Evolutionary conservation across 495 filamentous ascomycete species (phyloP).

Genomic region (Annulohypoxylon maeteangense): DNA sequence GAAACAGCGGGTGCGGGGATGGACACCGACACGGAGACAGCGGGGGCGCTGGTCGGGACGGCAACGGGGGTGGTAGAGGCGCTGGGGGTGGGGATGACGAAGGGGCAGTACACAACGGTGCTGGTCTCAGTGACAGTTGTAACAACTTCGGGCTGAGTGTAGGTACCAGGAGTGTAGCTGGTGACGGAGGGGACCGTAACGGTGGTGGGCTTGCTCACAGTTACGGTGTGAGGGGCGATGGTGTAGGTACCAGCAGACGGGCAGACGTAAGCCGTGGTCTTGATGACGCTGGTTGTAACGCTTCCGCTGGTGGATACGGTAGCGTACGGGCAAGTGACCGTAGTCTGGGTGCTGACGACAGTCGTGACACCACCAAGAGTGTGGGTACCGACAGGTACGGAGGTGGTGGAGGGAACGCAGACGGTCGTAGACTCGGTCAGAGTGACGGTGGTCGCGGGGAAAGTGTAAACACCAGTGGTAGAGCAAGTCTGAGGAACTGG

Average conservation of each 20-base stretch:
- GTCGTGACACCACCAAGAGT: slow-evolving; percentile 83
- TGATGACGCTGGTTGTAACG: slow-evolving; percentile 75
- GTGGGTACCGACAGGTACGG: slow-evolving; percentile 71
- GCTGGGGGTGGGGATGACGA: slow-evolving; percentile 56
- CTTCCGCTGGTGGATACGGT: slow-evolving; percentile 70
- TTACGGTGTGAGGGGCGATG: slow-evolving; percentile 76
- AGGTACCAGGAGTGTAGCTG: slow-evolving; percentile 75
- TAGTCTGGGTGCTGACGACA: slow-evolving; percentile 73
- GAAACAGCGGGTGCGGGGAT: slow-evolving; percentile 20
- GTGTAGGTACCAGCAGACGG: slow-evolving; percentile 83
- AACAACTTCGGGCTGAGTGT: slow-evolving; percentile 73
- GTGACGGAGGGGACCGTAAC: slow-evolving; percentile 74
- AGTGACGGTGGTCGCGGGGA: slow-evolving; percentile 79
- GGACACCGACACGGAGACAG: slow-evolving; percentile 11
- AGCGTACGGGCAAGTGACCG: slow-evolving; percentile 78
- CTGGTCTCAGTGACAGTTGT: slow-evolving; percentile 75
- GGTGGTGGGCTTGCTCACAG: slow-evolving; percentile 63
- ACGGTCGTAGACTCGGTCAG: slow-evolving; percentile 74
- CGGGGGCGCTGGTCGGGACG: slow-evolving; percentile 21
- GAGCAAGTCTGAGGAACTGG: slow-evolving; percentile 72
- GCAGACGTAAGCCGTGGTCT: slow-evolving; percentile 81
- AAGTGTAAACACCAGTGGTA: slow-evolving; percentile 80
- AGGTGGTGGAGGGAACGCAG: slow-evolving; percentile 70
- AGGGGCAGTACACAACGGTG: slow-evolving; percentile 79
- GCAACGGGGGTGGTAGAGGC: slow-evolving; percentile 38